Evolutionary conservation across 768 basidiomycete species (phyloP), one percentile per base, ranked within the genome.

Genomic region (Solioccasus polychromus): DNA sequence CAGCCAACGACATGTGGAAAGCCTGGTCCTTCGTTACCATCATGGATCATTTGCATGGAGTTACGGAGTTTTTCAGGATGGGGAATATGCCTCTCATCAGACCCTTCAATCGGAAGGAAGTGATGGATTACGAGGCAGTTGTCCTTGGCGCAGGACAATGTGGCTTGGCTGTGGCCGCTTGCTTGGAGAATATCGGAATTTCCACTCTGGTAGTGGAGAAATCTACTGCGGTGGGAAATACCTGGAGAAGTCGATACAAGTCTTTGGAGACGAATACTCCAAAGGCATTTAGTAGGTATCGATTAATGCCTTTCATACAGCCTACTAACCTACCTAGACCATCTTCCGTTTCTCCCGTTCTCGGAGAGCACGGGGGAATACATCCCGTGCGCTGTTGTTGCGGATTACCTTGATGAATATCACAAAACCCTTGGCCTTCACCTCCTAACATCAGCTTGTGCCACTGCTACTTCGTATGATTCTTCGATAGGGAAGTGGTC

Each of bases 191-290:
- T 20, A 20, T 19, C 18, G 26, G 37, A 25, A 22, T 26, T 9
- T 19, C 39, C 18, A 39, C 39, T 8, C 66, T 86, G 8, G 64
- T 89, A 12, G 68, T 90, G 37, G 88, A 92, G 59, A 79, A 74
- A 61, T 75, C 81, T 40, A 47, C 58, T 10, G 64, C 76, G 17
- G 72, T 85, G 20, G 84, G 85, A 0, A 76, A 85, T 56, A 77
- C 76, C 39, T 86, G 83, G 85, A 68, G 83, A 46, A 68, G 74
- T 29, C 70, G 87, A 29, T 88, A 88, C 58, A 76, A 83, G 44
- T 75, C 81, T 9, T 63, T 86, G 30, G 39, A 51, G 20, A 42
- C 37, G 2, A 51, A 51, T 39, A 51, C 50, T 12, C 50, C 50
- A 6, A 42, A 20, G 17, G 34, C 36, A 8, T 51, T 32, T 8